A percentile compares a stretch with the other conserved stretches of the same genome.
phyloP scores from a whole-genome alignment of 2,329 filamentous ascomycete species.

The Coniochaeta sp. region DNA sequence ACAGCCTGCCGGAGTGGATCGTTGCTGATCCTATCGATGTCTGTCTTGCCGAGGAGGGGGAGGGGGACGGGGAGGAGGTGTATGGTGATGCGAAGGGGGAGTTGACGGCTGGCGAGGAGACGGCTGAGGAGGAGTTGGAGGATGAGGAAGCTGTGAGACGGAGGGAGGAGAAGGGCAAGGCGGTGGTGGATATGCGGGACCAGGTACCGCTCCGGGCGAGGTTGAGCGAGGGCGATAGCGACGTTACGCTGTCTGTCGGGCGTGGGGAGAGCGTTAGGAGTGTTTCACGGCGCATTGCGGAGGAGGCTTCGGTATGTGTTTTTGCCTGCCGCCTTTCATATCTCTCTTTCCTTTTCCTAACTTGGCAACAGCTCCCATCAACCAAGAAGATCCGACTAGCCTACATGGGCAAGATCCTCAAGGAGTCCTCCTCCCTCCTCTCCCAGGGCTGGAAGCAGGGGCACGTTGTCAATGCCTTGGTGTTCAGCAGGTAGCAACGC shows the following conservation, averaged over 20 bases:
- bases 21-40: slow-evolving; percentile 61
- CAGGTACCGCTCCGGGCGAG: slow-evolving; percentile 51
- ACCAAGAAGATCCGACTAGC: slow-evolving; percentile 61
- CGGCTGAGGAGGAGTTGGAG: slow-evolving; percentile 6
- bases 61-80: slow-evolving; percentile 12
- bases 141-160: slow-evolving; percentile 15
- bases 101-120: slow-evolving; percentile 16
- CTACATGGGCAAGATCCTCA: slow-evolving; percentile 75
- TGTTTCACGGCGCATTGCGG: slow-evolving; percentile 55
- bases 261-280: slow-evolving; percentile 58
- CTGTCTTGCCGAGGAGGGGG: slow-evolving; percentile 11
- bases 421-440: slow-evolving; percentile 57
- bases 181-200: slow-evolving; percentile 35
- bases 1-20: slow-evolving; percentile 61
- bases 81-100: slow-evolving; percentile 19
- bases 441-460: slow-evolving; percentile 70
- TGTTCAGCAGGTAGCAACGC: slow-evolving; percentile 44
- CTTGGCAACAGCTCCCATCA: slow-evolving; percentile 49
- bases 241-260: slow-evolving; percentile 51
- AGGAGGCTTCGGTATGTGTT: slow-evolving; percentile 58
- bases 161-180: slow-evolving; percentile 49
- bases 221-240: slow-evolving; percentile 60
- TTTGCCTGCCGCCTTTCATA: neutral
- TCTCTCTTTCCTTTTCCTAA: neutral
- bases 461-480: slow-evolving; percentile 70